Base-by-base conservation (phyloP, 139 green algal genomes). In the Nannochloris sp. region DNA sequence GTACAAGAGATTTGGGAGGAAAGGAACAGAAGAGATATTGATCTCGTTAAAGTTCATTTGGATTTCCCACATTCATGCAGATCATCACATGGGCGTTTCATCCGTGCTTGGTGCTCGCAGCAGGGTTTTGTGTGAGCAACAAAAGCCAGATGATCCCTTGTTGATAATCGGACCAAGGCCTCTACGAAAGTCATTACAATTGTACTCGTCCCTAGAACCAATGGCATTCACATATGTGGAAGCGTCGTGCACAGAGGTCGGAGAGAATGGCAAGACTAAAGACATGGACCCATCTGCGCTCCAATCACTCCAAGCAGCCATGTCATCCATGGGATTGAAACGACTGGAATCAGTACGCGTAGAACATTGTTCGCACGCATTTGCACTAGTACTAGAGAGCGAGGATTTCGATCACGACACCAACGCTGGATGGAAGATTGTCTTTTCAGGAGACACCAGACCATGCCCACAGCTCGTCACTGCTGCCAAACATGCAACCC, bases 21-120 rank as follows among this genome's bases (percentile, higher is more conserved):
- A 67, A 1, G 63, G 59, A 10, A 49, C 63, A 2, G 48, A 69
- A 8, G 53, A 68, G 0, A 49, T 76, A 10, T 8, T 84, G 37
- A n/a, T 31, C 5, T 26, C 49, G 6, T 70, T 84, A 53, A 25
- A 49, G 12, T 69, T 51, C 3, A 62, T 97, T 10, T 97, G 89
- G 90, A 81, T 99, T 29, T 92, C 77, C 26, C 93, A 99, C 80
- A 94, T 97, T 68, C 93, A 99, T 59, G 93, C 92, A 2, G 93
- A 99, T 73, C 93, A 99, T 75, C 92, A 98, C 70, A 83, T 87
- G 2, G 93, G 91, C 5, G 69, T 98, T 63, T 80, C 85, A 43
- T 61, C 62, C 2, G 50, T 91, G 30, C 62, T 91, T 20, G 49
- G 70, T 2, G 66, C 69, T 8, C 66, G 85, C 10, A 68, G 51